A percentile compares a stretch with the other conserved stretches of the same genome.
These are phyloP conservation scores for Pseudomonodictys pantanalensis DNA, from an alignment of 495 filamentous ascomycete genomes.

Conservation along the genomic window DNA sequence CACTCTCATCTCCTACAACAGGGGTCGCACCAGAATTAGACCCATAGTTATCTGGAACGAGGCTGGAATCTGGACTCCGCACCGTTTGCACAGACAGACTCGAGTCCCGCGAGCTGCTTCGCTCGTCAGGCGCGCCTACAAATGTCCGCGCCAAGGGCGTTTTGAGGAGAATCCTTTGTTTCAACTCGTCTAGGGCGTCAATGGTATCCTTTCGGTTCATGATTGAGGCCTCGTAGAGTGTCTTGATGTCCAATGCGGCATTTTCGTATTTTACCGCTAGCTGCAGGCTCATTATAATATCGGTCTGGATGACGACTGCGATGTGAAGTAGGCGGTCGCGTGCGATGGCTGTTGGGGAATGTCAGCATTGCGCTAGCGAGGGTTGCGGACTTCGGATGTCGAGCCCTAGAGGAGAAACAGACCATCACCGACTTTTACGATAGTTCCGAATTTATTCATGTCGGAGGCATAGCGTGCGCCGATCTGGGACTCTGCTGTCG, in stretches of 20 bases:
- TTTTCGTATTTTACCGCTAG: conserved; percentile 41
- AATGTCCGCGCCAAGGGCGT: conserved; percentile 19
- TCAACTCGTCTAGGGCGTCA: conserved; percentile 38
- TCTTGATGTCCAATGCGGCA: conserved; percentile 41
- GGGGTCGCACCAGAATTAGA: conserved; percentile 25
- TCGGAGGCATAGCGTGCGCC: conserved; percentile 17
- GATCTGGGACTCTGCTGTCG: conserved; percentile 24
- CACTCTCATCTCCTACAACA: not conserved
- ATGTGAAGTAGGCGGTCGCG: conserved; percentile 47
- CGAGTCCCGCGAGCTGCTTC: not conserved
- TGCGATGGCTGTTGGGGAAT: conserved; percentile 26
- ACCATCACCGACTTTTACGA: conserved; percentile 43
- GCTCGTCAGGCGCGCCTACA: not conserved
- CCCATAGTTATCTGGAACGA: conserved; percentile 15
- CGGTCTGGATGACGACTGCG: conserved; percentile 45
- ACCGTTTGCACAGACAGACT: conserved; percentile 17
- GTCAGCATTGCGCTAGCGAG: conserved; percentile 2
- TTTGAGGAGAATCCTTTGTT: conserved; percentile 39
- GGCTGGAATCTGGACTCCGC: conserved; percentile 1
- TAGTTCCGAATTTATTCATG: conserved; percentile 25
- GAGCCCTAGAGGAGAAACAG: conserved; percentile 7
- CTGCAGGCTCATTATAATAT: conserved; percentile 47
- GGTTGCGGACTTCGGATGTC: conserved; percentile 15
- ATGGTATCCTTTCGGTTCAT: conserved; percentile 37
- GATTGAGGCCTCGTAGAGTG: conserved; percentile 43